These are phyloP conservation scores for Apophysomyces sp. DNA, from an alignment of 371 early-diverging fungal species.

Conservation along the genomic window DNA sequence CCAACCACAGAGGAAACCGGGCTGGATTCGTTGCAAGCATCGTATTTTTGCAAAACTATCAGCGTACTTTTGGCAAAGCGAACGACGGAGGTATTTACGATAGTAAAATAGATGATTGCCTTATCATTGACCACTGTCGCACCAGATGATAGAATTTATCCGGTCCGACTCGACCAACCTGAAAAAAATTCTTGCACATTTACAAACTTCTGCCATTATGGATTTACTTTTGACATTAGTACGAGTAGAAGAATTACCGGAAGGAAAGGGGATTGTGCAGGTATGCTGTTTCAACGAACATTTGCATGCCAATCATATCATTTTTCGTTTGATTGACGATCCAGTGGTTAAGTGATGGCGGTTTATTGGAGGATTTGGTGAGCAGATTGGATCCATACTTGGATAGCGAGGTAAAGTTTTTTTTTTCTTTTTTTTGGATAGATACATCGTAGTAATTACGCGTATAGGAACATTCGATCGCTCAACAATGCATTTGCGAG, in stretches of 20 bases:
- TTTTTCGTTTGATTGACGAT: background rate
- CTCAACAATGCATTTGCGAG: conserved; percentile 88
- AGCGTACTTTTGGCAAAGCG: conserved; percentile 81
- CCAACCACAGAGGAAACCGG: conserved; percentile 5
- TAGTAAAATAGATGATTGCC: no score
- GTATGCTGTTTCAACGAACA: conserved; percentile 28
- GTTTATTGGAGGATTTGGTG: conserved; percentile 76
- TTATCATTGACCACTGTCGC: background rate
- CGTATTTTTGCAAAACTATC: conserved; percentile 88
- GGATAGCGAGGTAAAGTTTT: conserved; percentile 60
- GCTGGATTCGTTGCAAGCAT: conserved; percentile 77
- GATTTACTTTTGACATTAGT: conserved; percentile 90
- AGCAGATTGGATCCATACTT: conserved; percentile 77
- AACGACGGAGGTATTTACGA: conserved; percentile 62
- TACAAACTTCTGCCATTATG: conserved; percentile 84
- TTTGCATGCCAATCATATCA: background rate
- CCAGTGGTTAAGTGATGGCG: conserved; percentile 83
- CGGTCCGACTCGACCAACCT: conserved; percentile 60
- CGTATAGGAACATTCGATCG: conserved; percentile 78
- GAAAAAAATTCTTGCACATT: conserved; percentile 68
- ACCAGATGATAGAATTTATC: conserved; percentile 68
- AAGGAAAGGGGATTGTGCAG: conserved; percentile 78
- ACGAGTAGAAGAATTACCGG: conserved; percentile 85
- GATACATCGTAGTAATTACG: background rate
- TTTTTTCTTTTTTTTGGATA: background rate